Evolutionary conservation across 2,329 filamentous ascomycete genomes (phyloP).

Genomic region (Xylariaceae sp.): DNA sequence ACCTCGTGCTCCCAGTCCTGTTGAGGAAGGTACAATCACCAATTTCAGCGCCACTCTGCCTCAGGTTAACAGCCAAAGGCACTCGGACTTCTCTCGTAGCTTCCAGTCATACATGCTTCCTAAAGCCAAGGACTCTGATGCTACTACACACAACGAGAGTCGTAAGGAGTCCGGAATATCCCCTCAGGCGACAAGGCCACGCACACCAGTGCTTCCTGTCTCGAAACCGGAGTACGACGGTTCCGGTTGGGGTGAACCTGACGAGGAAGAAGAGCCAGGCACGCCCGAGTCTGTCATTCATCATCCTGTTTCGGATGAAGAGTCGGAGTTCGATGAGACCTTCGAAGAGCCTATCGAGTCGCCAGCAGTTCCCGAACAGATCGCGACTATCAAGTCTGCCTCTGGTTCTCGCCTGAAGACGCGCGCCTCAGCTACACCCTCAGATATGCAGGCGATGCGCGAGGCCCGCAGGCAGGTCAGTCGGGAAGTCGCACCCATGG

Average conservation of each 20-base stretch:
- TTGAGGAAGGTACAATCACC: slow-evolving; percentile 26
- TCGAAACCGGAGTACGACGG: slow-evolving; percentile 63
- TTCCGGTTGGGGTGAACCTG: slow-evolving; percentile 47
- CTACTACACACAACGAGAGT: slow-evolving; percentile 29
- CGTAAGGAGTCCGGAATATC: slow-evolving; percentile 36
- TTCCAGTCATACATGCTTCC: slow-evolving; percentile 46
- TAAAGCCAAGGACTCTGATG: slow-evolving; percentile 36
- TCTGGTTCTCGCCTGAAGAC: slow-evolving; percentile 85
- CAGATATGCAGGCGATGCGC: slow-evolving; percentile 80
- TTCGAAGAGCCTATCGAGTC: slow-evolving; percentile 45
- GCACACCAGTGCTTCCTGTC: slow-evolving; percentile 46
- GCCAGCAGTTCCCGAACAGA: slow-evolving; percentile 70
- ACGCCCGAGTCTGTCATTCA: slow-evolving; percentile 91
- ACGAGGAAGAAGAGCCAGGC: slow-evolving; percentile 57
- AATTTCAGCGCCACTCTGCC: slow-evolving; percentile 36
- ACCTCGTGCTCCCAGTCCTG: slow-evolving; percentile 44
- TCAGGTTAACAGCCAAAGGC: slow-evolving; percentile 34
- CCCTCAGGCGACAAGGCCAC: slow-evolving; percentile 38
- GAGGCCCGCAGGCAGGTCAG: slow-evolving; percentile 83
- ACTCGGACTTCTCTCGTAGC: slow-evolving; percentile 39
- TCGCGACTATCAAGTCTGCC: slow-evolving; percentile 79
- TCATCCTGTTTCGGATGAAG: slow-evolving; percentile 55
- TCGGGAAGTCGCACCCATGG: slow-evolving; percentile 55
- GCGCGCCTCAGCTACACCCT: slow-evolving; percentile 79
- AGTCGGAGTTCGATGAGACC: slow-evolving; percentile 35